Evolutionary conservation across 805 yeast species (phyloP).

Genomic region (Metschnikowia lachancei): DNA sequence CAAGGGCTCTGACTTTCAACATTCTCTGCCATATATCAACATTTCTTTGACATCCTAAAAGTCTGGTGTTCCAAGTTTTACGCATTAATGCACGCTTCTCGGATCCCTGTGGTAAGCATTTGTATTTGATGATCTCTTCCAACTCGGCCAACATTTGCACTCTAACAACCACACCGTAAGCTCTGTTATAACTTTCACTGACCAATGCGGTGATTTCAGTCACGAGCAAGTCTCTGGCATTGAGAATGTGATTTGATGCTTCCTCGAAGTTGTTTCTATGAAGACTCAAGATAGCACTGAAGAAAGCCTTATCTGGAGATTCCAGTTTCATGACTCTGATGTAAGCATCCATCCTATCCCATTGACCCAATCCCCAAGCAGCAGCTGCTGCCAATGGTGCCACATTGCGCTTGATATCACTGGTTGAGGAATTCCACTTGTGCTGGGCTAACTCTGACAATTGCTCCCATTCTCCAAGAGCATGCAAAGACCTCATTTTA

Average conservation of each 20-base stretch:
- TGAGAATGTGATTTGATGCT: constrained; percentile 72
- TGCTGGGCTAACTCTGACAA: constrained; percentile 79
- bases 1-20: constrained; percentile 88
- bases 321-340: constrained; percentile 86
- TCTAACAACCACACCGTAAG: constrained; percentile 93
- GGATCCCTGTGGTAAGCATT: constrained; percentile 77
- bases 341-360: constrained; percentile 94
- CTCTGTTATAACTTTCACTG: constrained; percentile 93
- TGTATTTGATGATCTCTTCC: constrained; percentile 90
- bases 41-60: constrained; percentile 91
- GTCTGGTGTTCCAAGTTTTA: constrained; percentile 89
- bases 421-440: constrained; percentile 75
- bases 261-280: constrained; percentile 84
- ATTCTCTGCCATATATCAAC: constrained; percentile 99
- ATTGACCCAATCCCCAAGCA: constrained; percentile 95
- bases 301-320: constrained; percentile 93
- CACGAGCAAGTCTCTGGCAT: constrained; percentile 84
- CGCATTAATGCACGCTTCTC: constrained; percentile 76
- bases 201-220: constrained; percentile 94
- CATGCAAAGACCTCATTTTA: constrained; percentile 96
- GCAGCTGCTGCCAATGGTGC: constrained; percentile 99
- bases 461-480: constrained; percentile 98
- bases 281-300: constrained; percentile 81
- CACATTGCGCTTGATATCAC: constrained; percentile 73
- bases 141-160: constrained; percentile 96